Evolutionary conservation across 441 rosid species (phyloP), one percentile per base, ranked within the genome.

Genomic region (Kokia cookei): DNA sequence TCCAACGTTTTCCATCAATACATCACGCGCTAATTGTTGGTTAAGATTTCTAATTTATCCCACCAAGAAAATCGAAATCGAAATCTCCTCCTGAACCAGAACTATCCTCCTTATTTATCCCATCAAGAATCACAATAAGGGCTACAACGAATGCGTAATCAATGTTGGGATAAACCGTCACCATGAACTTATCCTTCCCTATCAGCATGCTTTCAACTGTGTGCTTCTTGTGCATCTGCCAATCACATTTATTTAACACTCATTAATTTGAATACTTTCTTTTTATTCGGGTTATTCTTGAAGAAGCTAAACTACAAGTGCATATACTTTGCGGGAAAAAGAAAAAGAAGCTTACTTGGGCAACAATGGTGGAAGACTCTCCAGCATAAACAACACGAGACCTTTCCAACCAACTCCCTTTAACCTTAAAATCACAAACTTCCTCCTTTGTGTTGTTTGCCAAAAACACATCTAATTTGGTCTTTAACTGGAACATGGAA

Each of bases 101-200:
- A 45, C 22, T 10, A 12, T 9, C 0, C n/a, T 11, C 40, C 40
- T 37, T 47, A 35, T 68, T 53, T 3, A 85, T 86, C 17, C 71
- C 89, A 57, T 88, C 87, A n/a, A 86, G 89, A 63, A 88, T 84
- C 24, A 84, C 85, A 29, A 86, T 83, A 26, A 88, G 74, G 42
- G 91, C 81, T 0, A 79, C 79, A 4, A 88, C 79, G 65, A 86
- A 88, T 0, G 88, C 90, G 65, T 75, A 81, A 59, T 88, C 92
- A 26, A 83, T 78, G 72, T 83, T 82, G 1, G 92, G 84, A 73
- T 78, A 71, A 7, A 88, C 89, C 3, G 85, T 78, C 69, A 88
- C 83, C 75, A 76, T 79, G 74, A 83, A 88, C 48, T 71, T 77
- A 59, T 86, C 86, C 65, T 84, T 88, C 66, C 81, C 80, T 48